These are phyloP conservation scores for Taxawa tesnikishii DNA, from an alignment of 2,329 filamentous ascomycete genomes.

Conservation along the genomic window DNA sequence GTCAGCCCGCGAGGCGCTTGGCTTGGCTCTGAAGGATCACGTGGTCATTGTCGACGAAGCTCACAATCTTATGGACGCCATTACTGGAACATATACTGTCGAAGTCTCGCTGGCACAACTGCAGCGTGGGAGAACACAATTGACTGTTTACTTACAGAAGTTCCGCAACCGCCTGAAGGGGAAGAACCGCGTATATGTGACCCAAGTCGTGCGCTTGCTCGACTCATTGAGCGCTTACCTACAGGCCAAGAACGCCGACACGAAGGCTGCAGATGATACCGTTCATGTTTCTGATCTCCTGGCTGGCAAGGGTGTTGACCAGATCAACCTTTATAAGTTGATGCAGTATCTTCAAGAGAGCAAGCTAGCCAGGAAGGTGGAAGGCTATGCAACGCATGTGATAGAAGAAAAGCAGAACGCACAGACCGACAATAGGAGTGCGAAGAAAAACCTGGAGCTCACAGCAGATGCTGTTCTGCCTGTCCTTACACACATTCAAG, in stretches of 20 bases:
- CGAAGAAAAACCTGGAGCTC: constrained; percentile 7
- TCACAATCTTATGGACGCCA: constrained; percentile 94
- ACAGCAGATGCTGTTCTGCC: constrained; percentile 29
- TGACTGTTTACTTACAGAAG: constrained; percentile 71
- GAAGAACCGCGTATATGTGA: constrained; percentile 81
- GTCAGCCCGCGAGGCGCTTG: constrained; percentile 74
- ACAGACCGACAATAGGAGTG: neutral
- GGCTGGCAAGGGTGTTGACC: constrained; percentile 75
- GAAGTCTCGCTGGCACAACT: constrained; percentile 64
- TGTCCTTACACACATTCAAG: constrained; percentile 50
- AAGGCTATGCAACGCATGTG: constrained; percentile 68
- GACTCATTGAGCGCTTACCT: constrained; percentile 66
- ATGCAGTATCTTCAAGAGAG: constrained; percentile 81
- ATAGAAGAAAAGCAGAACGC: constrained; percentile 21
- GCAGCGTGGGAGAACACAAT: constrained; percentile 57
- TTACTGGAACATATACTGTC: constrained; percentile 74
- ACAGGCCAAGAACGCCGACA: constrained; percentile 31
- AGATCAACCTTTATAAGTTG: constrained; percentile 87
- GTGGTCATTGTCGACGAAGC: constrained; percentile 95
- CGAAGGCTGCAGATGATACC: constrained; percentile 46
- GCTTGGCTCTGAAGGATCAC: constrained; percentile 74
- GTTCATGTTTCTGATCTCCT: constrained; percentile 63
- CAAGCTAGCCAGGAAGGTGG: constrained; percentile 86
- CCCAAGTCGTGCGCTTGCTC: constrained; percentile 72
- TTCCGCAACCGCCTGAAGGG: constrained; percentile 85